Evolutionary conservation across 352 stramenopile genomes (phyloP).

Genomic region (Phytophthora rubi): DNA sequence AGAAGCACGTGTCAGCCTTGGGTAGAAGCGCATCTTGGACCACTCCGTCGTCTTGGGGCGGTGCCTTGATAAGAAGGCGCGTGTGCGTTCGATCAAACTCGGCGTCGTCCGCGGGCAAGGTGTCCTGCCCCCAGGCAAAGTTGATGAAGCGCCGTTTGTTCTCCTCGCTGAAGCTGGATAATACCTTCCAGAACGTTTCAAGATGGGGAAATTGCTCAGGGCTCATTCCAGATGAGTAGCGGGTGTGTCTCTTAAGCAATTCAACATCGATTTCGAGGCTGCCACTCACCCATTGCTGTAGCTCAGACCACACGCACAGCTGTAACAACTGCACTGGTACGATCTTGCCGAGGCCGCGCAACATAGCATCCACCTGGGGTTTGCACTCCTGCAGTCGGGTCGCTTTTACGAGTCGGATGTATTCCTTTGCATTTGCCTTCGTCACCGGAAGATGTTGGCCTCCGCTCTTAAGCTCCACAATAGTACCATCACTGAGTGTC

Average conservation of each 20-base stretch:
- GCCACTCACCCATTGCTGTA: constrained; percentile 83
- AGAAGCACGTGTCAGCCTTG: constrained; percentile 88
- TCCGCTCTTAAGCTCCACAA: constrained; percentile 64
- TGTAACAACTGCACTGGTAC: constrained; percentile 72
- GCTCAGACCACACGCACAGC: constrained; percentile 79
- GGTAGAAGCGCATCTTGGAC: constrained; percentile 68
- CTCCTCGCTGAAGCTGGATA: constrained; percentile 65
- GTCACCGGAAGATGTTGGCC: constrained; percentile 61
- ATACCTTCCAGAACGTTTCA: constrained; percentile 78
- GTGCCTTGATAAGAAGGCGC: constrained; percentile 74
- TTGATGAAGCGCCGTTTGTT: constrained; percentile 88
- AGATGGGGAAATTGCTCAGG: constrained; percentile 75
- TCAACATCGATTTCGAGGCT: constrained; percentile 80
- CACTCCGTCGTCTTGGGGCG: constrained; percentile 34
- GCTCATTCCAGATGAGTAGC: constrained; percentile 82
- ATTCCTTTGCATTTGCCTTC: constrained; percentile 77
- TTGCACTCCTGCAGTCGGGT: constrained; percentile 78
- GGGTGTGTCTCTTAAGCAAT: constrained; percentile 79
- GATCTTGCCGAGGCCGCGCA: constrained; percentile 72
- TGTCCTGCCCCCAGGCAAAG: constrained; percentile 87
- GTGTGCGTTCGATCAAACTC: constrained; percentile 85
- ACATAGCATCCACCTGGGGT: constrained; percentile 75
- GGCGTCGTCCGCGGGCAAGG: constrained; percentile 73
- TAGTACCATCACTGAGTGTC: constrained; percentile 68
- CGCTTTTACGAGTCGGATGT: constrained; percentile 65